phyloP scores from a whole-genome alignment of 305 asterid genomes.

The Fraxinus velutina region DNA sequence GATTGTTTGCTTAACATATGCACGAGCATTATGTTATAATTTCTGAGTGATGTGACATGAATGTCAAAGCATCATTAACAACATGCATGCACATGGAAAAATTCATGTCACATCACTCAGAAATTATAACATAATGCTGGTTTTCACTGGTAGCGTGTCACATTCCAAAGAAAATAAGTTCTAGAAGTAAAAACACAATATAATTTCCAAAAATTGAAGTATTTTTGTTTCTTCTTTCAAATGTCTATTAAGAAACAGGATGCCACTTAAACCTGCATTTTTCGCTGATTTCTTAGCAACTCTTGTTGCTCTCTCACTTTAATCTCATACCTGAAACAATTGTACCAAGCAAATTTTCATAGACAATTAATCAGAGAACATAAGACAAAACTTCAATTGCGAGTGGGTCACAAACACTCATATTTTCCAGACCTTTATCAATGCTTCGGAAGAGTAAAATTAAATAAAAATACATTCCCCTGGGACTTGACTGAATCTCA shows the following conservation, averaged over 20 bases:
- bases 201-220: neutral
- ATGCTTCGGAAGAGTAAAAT: neutral
- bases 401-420: neutral
- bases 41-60: neutral
- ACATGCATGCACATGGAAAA: neutral
- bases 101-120: too few relatives aligned
- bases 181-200: neutral
- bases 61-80: neutral
- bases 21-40: slow-evolving; percentile 5
- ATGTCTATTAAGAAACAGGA: slow-evolving; percentile 7
- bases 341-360: neutral
- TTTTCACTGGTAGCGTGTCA: neutral
- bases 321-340: slow-evolving; percentile 77
- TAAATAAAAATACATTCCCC: neutral
- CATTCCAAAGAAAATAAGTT: neutral
- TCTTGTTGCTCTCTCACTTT: slow-evolving; percentile 88
- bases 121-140: neutral
- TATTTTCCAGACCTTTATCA: neutral
- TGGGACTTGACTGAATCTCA: neutral
- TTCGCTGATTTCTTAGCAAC: slow-evolving; percentile 71
- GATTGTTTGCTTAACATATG: neutral
- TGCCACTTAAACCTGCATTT: slow-evolving; percentile 60
- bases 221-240: neutral
- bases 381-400: neutral
- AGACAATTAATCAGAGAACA: neutral